phyloP scores from a whole-genome alignment of 441 rosid genomes.

The Adansonia gregorii region DNA sequence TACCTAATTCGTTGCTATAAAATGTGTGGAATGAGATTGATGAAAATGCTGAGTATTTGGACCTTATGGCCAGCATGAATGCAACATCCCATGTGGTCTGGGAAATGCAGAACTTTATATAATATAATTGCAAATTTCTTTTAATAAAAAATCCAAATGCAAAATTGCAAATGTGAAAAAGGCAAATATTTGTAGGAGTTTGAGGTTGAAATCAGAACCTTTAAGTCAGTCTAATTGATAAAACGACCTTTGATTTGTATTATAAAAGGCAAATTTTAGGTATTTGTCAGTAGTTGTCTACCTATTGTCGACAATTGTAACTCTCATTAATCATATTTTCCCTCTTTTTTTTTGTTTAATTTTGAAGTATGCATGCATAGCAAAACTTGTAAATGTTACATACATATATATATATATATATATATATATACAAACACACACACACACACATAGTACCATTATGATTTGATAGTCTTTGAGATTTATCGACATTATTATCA shows the following conservation, averaged over 20 bases:
- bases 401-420: too few species aligned
- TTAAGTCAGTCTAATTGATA: too few species aligned
- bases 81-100: conserved; percentile 1
- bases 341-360: too few species aligned
- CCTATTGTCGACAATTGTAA: too few species aligned
- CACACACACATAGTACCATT: too few species aligned
- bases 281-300: background rate
- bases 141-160: background rate
- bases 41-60: background rate
- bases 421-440: too few species aligned
- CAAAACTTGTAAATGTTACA: too few species aligned
- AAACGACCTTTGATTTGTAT: background rate
- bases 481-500: background rate
- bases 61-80: background rate
- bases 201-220: background rate
- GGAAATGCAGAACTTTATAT: background rate
- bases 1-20: too few species aligned
- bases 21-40: too few species aligned
- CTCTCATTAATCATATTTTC: too few species aligned
- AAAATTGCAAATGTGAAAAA: background rate
- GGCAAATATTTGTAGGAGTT: background rate
- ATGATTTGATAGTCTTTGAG: too few species aligned
- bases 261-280: background rate
- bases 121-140: background rate
- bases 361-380: background rate